phyloP scores from a whole-genome alignment of 345 rosid genomes.

The Adansonia digitata region DNA sequence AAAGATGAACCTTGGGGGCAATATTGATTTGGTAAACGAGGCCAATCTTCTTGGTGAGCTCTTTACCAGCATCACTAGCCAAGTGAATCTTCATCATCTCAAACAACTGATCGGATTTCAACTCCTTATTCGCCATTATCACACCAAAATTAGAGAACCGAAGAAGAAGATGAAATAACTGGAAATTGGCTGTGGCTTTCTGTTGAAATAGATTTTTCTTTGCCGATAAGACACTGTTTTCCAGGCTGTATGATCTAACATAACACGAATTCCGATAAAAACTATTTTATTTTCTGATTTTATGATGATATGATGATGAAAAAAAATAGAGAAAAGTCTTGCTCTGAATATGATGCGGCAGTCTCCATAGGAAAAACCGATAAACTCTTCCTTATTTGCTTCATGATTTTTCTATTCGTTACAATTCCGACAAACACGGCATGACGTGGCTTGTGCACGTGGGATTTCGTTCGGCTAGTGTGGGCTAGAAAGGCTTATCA shows the following conservation, averaged over 20 bases:
- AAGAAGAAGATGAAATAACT: neutral
- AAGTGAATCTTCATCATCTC: conserved; percentile 69
- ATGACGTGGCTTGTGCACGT: neutral
- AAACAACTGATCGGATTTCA: conserved; percentile 65
- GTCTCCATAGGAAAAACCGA: neutral
- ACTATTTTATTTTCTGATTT: no score
- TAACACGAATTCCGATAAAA: neutral
- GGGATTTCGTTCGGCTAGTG: neutral
- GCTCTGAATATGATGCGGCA: no score
- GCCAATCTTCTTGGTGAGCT: conserved; percentile 58
- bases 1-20: conserved; percentile 71
- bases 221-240: neutral
- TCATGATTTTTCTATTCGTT: no score
- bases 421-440: no score
- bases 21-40: conserved; percentile 86
- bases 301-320: no score
- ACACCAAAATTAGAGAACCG: neutral
- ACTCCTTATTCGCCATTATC: conserved; percentile 45
- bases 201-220: neutral
- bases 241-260: neutral
- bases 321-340: neutral
- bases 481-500: neutral
- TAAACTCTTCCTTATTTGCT: neutral
- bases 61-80: conserved; percentile 63
- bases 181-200: neutral